Evolutionary conservation across 805 yeast species (phyloP), one percentile per base, ranked within the genome.

Genomic region (Scheffersomyces lignosus): DNA sequence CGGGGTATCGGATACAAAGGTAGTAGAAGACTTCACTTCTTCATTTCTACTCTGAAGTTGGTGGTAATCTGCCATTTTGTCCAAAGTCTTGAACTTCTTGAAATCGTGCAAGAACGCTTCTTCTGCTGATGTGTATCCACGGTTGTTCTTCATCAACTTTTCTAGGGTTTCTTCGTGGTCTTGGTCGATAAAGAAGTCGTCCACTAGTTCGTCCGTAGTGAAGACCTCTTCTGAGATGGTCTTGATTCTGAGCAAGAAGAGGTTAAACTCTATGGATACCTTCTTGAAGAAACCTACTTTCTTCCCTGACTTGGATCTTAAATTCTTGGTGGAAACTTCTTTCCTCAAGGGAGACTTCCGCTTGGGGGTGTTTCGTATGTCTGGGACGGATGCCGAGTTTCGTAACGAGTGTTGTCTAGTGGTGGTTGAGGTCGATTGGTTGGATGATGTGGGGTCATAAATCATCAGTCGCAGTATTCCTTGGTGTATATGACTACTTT

Each of bases 141-240:
- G 54, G 41, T 34, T 47, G 33, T 29, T 33, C 34, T 40, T 45
- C 27, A 41, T 37, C 25, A 44, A 37, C 31, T 47, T 41, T 16
- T 56, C 71, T 44, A 56, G 54, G 27, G 45, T 29, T 9, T 32
- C 38, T 15, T 54, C 58, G 49, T 54, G 73, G 49, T 47, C 75
- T 45, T 42, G 62, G 40, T 46, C 67, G 6, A 68, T 69, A 49
- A 80, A 80, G 9, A 80, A 56, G 27, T 75, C 78, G 33, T 70
- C 73, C 1, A 73, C 63, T 1, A 66, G 60, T 44, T 77, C 80
- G 60, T 75, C 78, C 3, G 73, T 64, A 14, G 67, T 62, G 27
- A 76, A 63, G 2, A 67, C 68, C 15, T 71, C 77, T 45, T 78
- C 80, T 2, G 81, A 70, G 1, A 78, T 42, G 5, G 66, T 51